Conservation (phyloP, 208 protist genomes). For the Trypanosoma lewisi region DNA sequence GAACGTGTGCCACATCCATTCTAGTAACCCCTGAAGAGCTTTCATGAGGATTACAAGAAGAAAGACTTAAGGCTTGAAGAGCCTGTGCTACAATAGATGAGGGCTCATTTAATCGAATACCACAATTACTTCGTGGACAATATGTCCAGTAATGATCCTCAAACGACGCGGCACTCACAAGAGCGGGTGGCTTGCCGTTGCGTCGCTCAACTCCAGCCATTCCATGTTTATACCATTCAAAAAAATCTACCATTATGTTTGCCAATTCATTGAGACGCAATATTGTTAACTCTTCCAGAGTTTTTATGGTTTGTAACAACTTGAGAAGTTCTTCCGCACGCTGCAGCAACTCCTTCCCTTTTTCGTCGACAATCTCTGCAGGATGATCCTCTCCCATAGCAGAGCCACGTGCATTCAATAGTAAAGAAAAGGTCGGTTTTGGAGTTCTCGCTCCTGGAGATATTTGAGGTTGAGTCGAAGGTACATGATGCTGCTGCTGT, state of each 20-base stretch:
- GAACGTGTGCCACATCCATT: neutral
- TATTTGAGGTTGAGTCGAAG: neutral
- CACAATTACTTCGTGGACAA: neutral
- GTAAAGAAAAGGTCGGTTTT: conserved; percentile 1
- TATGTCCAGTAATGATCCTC: conserved; percentile 20
- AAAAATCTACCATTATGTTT: conserved; percentile 13
- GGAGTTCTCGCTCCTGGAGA: neutral
- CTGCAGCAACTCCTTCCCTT: conserved; percentile 3
- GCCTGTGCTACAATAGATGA: conserved; percentile 42
- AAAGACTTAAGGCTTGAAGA: conserved; percentile 19
- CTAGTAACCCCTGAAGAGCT: neutral
- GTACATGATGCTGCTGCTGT: neutral
- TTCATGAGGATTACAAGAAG: neutral
- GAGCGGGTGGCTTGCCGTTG: neutral
- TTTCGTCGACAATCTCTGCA: neutral
- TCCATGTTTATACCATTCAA: conserved; percentile 21
- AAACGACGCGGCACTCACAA: conserved; percentile 2
- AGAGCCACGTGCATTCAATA: neutral
- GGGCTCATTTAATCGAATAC: conserved; percentile 50
- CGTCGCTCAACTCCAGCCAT: conserved; percentile 8
- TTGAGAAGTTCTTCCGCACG: conserved; percentile 14
- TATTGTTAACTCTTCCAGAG: conserved; percentile 1
- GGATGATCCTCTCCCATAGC: neutral
- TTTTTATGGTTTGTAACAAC: conserved; percentile 2
- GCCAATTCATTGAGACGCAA: conserved; percentile 3